Evolutionary conservation across 495 filamentous ascomycete genomes (phyloP).

Genomic region (Trichoderma parareesei): DNA sequence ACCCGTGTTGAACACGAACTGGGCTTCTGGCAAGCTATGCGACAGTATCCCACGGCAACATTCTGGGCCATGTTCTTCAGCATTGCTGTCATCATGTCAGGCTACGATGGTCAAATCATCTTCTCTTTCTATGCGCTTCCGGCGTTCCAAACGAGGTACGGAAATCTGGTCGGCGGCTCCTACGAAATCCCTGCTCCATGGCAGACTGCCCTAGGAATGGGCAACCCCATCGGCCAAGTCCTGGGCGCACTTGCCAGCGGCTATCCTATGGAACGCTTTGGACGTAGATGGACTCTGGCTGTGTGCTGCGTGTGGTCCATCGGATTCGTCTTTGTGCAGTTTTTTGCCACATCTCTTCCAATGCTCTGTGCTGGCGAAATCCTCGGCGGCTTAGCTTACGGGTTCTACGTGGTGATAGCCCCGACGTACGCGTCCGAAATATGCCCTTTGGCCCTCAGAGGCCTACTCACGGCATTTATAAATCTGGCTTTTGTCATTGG

Average conservation of each 20-base stretch:
- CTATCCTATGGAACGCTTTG: slow-evolving; percentile 51
- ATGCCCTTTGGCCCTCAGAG: slow-evolving; percentile 44
- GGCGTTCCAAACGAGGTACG: slow-evolving; percentile 52
- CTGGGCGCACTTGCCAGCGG: slow-evolving; percentile 58
- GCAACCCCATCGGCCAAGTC: slow-evolving; percentile 34
- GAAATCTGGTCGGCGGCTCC: slow-evolving; percentile 24
- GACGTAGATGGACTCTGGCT: slow-evolving; percentile 43
- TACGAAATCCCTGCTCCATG: slow-evolving; percentile 45
- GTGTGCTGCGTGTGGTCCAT: slow-evolving; percentile 40
- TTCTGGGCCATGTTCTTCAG: slow-evolving; percentile 44
- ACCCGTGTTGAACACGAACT: slow-evolving; percentile 30
- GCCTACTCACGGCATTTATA: slow-evolving; percentile 58
- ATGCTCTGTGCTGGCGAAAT: slow-evolving; percentile 58
- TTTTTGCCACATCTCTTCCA: slow-evolving; percentile 54
- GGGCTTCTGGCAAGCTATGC: slow-evolving; percentile 30
- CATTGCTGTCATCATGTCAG: slow-evolving; percentile 48
- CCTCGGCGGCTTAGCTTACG: slow-evolving; percentile 67
- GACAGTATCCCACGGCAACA: slow-evolving; percentile 39
- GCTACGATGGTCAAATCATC: slow-evolving; percentile 44
- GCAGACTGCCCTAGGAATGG: slow-evolving; percentile 31
- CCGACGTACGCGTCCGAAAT: slow-evolving; percentile 55
- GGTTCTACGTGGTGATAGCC: slow-evolving; percentile 47
- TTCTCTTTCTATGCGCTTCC: slow-evolving; percentile 29
- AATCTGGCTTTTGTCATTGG: slow-evolving; percentile 66
- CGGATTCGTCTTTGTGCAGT: slow-evolving; percentile 46